Evolutionary conservation across 148 eudicot genomes (phyloP), one percentile per base, ranked within the genome.

Genomic region (Nepenthes gracilis): DNA sequence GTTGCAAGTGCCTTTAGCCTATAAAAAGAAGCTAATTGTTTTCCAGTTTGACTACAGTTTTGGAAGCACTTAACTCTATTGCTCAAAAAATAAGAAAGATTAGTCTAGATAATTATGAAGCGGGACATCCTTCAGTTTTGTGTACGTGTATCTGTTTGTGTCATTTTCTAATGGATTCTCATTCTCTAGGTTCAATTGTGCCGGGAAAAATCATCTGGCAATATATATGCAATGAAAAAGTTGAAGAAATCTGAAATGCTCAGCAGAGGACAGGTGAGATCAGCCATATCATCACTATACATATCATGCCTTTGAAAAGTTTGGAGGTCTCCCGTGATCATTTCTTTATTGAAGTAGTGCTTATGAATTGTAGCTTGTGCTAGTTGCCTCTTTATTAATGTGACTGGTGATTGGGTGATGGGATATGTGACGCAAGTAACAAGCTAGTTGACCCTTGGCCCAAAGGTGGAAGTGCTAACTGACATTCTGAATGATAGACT

Each of bases 161-260:
- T 40, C 48, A 15, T 35, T 13, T 61, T 8, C 15, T 66, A 53
- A 60, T 63, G 47, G 12, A 47, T 59, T 66, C 48, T 68, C 61
- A 9, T 36, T 52, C 36, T 82, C 58, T 81, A 90, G 97, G 97
- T 90, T 45, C 82, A 82, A 53, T 73, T 90, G 58, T 85, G 91
- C 59, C 77, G 92, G 62, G 97, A 90, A 79, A 90, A 76, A 77
- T 84, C 87, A 80, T 84, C 97, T 60, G 97, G 97, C 38, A 85
- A 79, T 69, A 87, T 90, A 47, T 90, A 84, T 79, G 97, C 97
- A 48, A 90, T 90, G 97, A 90, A 90, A 72, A 90, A 90, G 58
- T 60, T 90, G 82, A 90, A 90, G 83, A 90, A 90, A 81, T 84
- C 95, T 55, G 97, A 90, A 80, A 90, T 90, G 97, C 80, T 90